Evolutionary conservation across 345 rosid genomes (phyloP), one percentile per base, ranked within the genome.

Genomic region (Durio zibethinus): DNA sequence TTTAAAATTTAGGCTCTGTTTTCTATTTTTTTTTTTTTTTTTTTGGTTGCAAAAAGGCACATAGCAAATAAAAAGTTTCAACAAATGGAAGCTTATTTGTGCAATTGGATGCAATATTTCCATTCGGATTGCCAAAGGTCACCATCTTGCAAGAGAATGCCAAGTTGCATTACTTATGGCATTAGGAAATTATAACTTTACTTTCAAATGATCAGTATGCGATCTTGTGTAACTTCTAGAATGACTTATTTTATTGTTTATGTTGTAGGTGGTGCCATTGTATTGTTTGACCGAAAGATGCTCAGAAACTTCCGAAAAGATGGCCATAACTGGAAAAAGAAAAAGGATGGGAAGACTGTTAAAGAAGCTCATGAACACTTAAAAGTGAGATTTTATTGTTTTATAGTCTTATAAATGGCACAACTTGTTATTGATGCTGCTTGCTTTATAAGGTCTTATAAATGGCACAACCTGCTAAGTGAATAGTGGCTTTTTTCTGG

Each of bases 251-350:
- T 7, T 77, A 73, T 74, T 31, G 73, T 48, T 74, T 29, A 76
- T 81, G 75, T 80, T 73, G 47, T 87, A 96, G 99, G 97, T 85
- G 99, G 99, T 45, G 86, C 80, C 15, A 82, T 92, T 68, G 82
- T 88, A 63, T 86, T 96, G 73, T 93, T 92, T 77, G 98, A 96
- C 60, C 95, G 99, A 56, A 96, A 92, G 90, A 92, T 88, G 97
- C 90, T 96, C 73, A 91, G 99, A 85, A 93, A 96, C 87, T 96
- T 96, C 83, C 86, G 99, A 73, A 93, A 89, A 79, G 99, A 96
- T 86, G 98, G 99, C 78, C 97, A 93, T 84, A 96, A 87, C 81
- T 96, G 99, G 99, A 96, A 94, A 88, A 96, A 93, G 97, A 96
- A 96, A 82, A 92, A 91, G 35, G 99, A 96, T 80, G 99, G 99